These are phyloP conservation scores for Gliomastix tumulicola DNA, from an alignment of 2,329 filamentous ascomycete genomes.

Conservation along the genomic window DNA sequence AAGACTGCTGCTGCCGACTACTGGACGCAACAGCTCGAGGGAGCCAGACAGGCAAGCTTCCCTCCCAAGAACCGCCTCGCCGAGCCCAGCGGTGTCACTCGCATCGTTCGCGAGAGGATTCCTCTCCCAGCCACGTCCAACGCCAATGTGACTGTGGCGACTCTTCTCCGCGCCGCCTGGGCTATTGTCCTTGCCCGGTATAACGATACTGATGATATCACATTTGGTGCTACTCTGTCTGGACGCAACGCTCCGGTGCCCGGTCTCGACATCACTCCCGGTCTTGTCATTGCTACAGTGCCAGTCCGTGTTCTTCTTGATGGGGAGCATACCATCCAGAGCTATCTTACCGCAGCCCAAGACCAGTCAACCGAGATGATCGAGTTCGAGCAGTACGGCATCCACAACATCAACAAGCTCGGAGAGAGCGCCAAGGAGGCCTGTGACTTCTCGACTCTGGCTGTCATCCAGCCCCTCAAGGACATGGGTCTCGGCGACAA, in stretches of 20 bases:
- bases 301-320: conserved; percentile 6
- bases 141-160: conserved; percentile 7
- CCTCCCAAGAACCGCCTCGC: too few relatives aligned
- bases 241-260: conserved; percentile 11
- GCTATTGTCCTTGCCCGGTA: conserved; percentile 11
- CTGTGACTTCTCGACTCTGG: conserved; percentile 8
- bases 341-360: conserved; percentile 4
- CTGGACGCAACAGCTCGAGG: conserved; percentile 6
- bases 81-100: too few relatives aligned
- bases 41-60: conserved; percentile 5
- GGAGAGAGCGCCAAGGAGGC: conserved; percentile 4
- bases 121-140: not conserved
- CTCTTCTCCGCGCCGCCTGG: conserved; percentile 17
- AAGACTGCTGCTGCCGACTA: conserved; percentile 3
- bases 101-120: too few relatives aligned
- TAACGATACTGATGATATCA: conserved; percentile 9
- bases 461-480: conserved; percentile 7
- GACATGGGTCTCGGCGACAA: conserved; percentile 4
- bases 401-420: conserved; percentile 10
- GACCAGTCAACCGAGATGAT: conserved; percentile 6
- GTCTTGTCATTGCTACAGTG: conserved; percentile 8
- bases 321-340: conserved; percentile 3
- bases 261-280: conserved; percentile 9
- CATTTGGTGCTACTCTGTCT: conserved; percentile 14
- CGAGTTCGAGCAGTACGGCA: conserved; percentile 9